Conservation (phyloP, 495 filamentous ascomycete genomes). For the Aspergillus affinis region DNA sequence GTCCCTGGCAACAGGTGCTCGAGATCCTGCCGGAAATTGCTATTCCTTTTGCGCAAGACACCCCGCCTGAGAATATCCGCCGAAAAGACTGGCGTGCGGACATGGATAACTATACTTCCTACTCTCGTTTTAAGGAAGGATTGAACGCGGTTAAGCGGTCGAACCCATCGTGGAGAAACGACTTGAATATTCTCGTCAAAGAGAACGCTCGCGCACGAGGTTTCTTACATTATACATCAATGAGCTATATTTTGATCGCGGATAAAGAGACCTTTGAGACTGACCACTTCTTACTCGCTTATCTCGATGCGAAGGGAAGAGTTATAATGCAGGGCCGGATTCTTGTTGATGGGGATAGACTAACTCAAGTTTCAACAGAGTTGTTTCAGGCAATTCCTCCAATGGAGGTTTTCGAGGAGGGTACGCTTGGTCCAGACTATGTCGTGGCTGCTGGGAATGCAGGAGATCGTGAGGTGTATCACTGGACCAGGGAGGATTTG, state of each 20-base stretch:
- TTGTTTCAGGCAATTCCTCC: too few species aligned
- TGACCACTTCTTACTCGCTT: slow-evolving; percentile 4
- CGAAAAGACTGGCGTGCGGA: neutral
- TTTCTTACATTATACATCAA: neutral
- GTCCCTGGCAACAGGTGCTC: slow-evolving; percentile 10
- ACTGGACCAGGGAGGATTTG: too few species aligned
- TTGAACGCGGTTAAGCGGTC: neutral
- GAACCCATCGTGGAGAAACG: neutral
- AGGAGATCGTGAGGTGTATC: too few species aligned
- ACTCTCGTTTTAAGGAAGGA: neutral
- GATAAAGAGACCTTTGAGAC: slow-evolving; percentile 13
- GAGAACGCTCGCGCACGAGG: neutral
- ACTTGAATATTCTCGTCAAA: neutral
- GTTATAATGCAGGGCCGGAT: too few species aligned
- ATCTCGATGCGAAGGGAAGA: slow-evolving; percentile 4
- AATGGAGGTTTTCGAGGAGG: too few species aligned
- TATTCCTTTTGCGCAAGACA: neutral
- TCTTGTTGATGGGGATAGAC: too few species aligned
- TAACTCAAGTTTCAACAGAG: too few species aligned
- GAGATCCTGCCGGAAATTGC: slow-evolving; percentile 14
- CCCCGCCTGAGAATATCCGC: neutral
- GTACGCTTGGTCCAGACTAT: too few species aligned
- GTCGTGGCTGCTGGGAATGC: too few species aligned
- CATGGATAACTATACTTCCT: too few species aligned
- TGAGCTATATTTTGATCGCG: slow-evolving; percentile 8